Conservation (phyloP, 2,329 filamentous ascomycete genomes). For the Macrophomina phaseolina region DNA sequence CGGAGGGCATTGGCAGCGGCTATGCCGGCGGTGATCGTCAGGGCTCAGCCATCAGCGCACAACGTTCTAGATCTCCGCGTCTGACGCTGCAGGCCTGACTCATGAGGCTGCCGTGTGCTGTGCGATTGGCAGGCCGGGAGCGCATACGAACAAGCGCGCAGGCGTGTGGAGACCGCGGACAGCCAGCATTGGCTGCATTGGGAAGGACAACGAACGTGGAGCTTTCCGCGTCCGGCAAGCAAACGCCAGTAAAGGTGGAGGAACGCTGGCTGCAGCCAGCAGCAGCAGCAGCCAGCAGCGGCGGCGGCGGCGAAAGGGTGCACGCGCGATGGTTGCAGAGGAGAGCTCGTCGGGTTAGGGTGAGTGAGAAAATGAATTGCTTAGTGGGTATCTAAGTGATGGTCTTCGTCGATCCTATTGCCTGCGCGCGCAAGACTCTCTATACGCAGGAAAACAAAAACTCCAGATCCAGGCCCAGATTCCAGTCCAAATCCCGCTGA, state of each 20-base stretch:
- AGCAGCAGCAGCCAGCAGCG: no score
- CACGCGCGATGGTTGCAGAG: not conserved
- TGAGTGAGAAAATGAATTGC: not conserved
- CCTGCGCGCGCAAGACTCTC: not conserved
- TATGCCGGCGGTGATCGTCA: constrained; percentile 1
- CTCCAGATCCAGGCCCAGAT: not conserved
- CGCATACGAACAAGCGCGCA: not conserved
- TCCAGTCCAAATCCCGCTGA: not conserved
- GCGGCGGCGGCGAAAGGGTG: no score
- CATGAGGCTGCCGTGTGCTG: not conserved
- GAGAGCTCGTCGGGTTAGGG: not conserved
- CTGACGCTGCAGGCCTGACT: not conserved
- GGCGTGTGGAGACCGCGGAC: not conserved
- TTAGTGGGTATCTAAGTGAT: not conserved
- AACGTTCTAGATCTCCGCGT: not conserved
- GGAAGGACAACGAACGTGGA: not conserved
- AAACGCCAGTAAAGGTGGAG: not conserved
- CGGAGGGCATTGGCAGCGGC: not conserved
- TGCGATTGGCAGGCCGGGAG: not conserved
- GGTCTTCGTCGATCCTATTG: not conserved
- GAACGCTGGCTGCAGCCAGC: not conserved
- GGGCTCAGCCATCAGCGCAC: not conserved
- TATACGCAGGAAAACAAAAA: not conserved
- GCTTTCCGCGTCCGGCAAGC: not conserved
- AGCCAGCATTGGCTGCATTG: not conserved